Evolutionary conservation across 345 rosid species (phyloP).

Genomic region (Arabis alpina): DNA sequence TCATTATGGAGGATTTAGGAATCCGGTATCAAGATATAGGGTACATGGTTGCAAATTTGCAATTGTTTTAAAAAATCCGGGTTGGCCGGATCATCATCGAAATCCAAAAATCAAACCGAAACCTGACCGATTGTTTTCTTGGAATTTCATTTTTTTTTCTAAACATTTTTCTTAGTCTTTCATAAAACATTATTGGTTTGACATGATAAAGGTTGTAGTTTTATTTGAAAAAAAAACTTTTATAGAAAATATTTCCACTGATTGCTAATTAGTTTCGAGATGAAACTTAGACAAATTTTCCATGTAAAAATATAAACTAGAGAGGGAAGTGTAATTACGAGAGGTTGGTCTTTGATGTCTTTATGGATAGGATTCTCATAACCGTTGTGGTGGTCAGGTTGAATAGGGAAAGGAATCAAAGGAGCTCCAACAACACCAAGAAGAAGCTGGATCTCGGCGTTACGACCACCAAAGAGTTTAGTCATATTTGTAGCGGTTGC

Average conservation of each 20-base stretch:
- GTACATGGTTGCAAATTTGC: too few species aligned
- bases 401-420: constrained; percentile 79
- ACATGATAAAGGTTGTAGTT: not conserved
- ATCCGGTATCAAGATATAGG: not conserved
- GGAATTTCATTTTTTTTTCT: too few species aligned
- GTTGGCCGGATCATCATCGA: too few species aligned
- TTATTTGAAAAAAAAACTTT: not conserved
- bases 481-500: constrained; percentile 47
- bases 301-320: not conserved
- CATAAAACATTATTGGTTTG: too few species aligned
- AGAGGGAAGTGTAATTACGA: constrained; percentile 51
- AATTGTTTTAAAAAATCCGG: too few species aligned
- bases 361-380: constrained; percentile 45
- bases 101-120: too few species aligned
- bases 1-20: not conserved
- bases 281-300: not conserved
- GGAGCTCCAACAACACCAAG: constrained; percentile 97
- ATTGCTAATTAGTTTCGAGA: not conserved
- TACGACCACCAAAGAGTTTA: constrained; percentile 58
- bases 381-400: constrained; percentile 41
- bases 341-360: constrained; percentile 61
- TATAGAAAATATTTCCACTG: not conserved
- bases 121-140: too few species aligned
- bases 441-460: constrained; percentile 84
- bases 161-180: too few species aligned